A percentile compares a stretch with the other conserved stretches of the same genome.
Conservation (phyloP, 768 basidiomycete genomes). For the Suillus subaureus region DNA sequence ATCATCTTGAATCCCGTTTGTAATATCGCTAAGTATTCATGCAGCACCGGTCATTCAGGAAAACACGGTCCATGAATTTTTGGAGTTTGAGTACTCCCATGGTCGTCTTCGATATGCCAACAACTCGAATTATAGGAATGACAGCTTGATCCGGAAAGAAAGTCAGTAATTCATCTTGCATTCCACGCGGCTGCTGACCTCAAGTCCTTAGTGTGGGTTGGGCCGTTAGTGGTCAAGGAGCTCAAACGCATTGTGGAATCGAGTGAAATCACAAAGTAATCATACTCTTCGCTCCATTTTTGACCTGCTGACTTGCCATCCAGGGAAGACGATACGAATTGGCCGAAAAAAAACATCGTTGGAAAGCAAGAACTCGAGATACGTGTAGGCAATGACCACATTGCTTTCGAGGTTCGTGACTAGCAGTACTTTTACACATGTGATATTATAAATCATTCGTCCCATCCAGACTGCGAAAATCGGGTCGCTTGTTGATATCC, state of each 20-base stretch:
- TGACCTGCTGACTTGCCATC: slow-evolving; percentile 5
- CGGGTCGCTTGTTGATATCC: slow-evolving; percentile 93
- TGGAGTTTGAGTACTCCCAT: slow-evolving; percentile 98
- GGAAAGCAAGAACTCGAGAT: slow-evolving; percentile 99
- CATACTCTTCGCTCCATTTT: neutral
- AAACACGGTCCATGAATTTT: slow-evolving; percentile 97
- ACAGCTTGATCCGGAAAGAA: slow-evolving; percentile 97
- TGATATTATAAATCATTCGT: slow-evolving; percentile 6
- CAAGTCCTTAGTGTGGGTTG: slow-evolving; percentile 80
- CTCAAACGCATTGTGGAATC: slow-evolving; percentile 91
- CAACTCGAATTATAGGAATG: slow-evolving; percentile 99
- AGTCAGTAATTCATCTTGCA: slow-evolving; percentile 55
- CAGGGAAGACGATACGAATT: slow-evolving; percentile 97
- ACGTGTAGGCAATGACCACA: slow-evolving; percentile 91
- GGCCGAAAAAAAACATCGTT: slow-evolving; percentile 99
- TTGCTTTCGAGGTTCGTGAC: slow-evolving; percentile 85
- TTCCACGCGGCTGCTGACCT: neutral
- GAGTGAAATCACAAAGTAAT: slow-evolving; percentile 92
- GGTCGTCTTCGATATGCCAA: slow-evolving; percentile 97
- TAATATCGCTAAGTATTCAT: slow-evolving; percentile 7
- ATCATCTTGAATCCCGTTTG: slow-evolving; percentile 21
- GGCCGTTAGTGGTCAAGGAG: slow-evolving; percentile 90
- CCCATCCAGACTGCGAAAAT: slow-evolving; percentile 91
- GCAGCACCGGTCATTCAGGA: slow-evolving; percentile 89
- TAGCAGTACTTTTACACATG: neutral